Evolutionary conservation across 2,329 filamentous ascomycete species (phyloP).

Genomic region (Samsoniella hepiali): DNA sequence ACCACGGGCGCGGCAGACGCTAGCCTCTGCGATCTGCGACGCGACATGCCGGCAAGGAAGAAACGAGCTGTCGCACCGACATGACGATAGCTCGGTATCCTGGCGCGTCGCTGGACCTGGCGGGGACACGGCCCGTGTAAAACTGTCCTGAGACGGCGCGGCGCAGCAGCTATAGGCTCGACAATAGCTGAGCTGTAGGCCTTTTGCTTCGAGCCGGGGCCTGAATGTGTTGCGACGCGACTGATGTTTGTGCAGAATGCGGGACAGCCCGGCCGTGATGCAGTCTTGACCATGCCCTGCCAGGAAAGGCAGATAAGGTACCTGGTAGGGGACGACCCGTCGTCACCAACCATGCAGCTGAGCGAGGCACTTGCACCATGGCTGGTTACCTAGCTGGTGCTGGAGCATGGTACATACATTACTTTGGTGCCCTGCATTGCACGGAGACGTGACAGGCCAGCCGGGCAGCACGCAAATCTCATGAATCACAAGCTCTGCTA

Average conservation of each 20-base stretch:
- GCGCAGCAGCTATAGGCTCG: not conserved
- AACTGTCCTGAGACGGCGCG: not conserved
- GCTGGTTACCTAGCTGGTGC: not conserved
- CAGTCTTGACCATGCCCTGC: not conserved
- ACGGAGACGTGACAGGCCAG: no score
- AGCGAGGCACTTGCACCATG: not conserved
- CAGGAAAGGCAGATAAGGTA: no score
- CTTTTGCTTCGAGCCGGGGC: not conserved
- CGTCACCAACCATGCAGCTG: not conserved
- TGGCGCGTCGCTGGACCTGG: not conserved
- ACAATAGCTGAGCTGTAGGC: not conserved
- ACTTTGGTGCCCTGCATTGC: no score
- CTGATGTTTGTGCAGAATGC: not conserved
- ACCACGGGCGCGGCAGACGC: not conserved
- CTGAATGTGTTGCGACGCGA: not conserved
- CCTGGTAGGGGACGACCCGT: not conserved
- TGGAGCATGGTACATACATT: not conserved
- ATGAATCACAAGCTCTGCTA: no score
- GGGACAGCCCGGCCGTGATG: not conserved
- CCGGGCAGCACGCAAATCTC: no score
- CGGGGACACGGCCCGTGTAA: not conserved
- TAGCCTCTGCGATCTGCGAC: not conserved
- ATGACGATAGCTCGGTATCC: not conserved
- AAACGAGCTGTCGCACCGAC: not conserved
- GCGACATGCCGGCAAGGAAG: not conserved